Evolutionary conservation across 2,329 filamentous ascomycete genomes (phyloP).

Genomic region (Bimuria novae-zelandiae): DNA sequence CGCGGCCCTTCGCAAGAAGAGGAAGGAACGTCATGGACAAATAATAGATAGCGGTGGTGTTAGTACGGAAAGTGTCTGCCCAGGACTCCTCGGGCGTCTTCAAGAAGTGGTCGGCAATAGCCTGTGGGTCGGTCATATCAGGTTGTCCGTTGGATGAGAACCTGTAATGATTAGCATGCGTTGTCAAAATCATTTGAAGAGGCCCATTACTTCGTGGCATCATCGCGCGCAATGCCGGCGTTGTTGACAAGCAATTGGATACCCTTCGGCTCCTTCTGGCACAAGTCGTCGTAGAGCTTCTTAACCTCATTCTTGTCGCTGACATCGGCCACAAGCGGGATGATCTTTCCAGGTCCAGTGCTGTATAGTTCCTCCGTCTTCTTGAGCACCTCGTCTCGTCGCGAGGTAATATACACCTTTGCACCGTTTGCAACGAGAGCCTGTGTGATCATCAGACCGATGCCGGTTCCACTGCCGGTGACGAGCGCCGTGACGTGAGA

Average conservation of each 20-base stretch:
- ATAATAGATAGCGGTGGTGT: conserved; percentile 58
- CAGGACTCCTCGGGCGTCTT: conserved; percentile 53
- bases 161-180: neutral
- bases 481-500: conserved; percentile 52
- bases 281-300: conserved; percentile 47
- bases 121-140: conserved; percentile 52
- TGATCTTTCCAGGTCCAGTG: conserved; percentile 53
- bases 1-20: conserved; percentile 55
- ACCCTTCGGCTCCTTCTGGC: conserved; percentile 55
- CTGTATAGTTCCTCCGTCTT: conserved; percentile 54
- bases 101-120: conserved; percentile 58
- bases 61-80: conserved; percentile 58
- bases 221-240: conserved; percentile 58
- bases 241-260: conserved; percentile 62
- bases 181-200: neutral
- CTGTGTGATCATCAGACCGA: conserved; percentile 66
- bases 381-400: conserved; percentile 41
- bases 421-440: conserved; percentile 66
- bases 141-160: conserved; percentile 55
- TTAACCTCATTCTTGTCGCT: conserved; percentile 57
- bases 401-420: conserved; percentile 51
- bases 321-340: conserved; percentile 42
- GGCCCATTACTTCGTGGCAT: conserved; percentile 33
- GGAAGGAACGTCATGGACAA: conserved; percentile 61
- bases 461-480: conserved; percentile 53